phyloP scores from a whole-genome alignment of 2,329 filamentous ascomycete species.

The Onygenales sp. region DNA sequence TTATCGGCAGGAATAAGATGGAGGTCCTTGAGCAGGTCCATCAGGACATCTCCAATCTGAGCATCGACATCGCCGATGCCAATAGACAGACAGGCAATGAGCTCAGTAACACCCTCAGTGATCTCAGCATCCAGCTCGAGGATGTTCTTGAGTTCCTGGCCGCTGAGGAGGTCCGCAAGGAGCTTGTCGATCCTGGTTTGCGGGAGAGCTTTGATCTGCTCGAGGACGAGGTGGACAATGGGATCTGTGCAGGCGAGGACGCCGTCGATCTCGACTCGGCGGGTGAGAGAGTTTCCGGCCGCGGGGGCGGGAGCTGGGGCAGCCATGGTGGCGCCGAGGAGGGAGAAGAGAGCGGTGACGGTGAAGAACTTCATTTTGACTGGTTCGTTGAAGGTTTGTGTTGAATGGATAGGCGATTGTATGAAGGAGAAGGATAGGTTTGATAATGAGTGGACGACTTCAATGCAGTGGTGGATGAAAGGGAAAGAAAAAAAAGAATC shows the following conservation, averaged over 20 bases:
- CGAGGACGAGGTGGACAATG: not conserved
- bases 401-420: not conserved
- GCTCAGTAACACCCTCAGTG: not conserved
- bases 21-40: not conserved
- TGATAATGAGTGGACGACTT: not conserved
- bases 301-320: no score
- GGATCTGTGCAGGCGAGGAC: not conserved
- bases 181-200: not conserved
- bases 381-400: not conserved
- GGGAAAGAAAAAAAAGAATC: not conserved
- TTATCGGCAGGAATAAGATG: not conserved
- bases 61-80: not conserved
- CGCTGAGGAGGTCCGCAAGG: not conserved
- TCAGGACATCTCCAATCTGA: not conserved
- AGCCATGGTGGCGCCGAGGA: not conserved
- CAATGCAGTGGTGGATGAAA: not conserved
- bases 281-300: not conserved
- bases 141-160: not conserved
- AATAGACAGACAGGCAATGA: not conserved
- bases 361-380: not conserved
- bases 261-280: not conserved
- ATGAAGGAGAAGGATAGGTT: not conserved
- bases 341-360: not conserved
- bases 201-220: not conserved
- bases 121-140: not conserved